Base-by-base conservation (phyloP, 2,329 filamentous ascomycete genomes). In the Colletotrichum neosansevieriae region DNA sequence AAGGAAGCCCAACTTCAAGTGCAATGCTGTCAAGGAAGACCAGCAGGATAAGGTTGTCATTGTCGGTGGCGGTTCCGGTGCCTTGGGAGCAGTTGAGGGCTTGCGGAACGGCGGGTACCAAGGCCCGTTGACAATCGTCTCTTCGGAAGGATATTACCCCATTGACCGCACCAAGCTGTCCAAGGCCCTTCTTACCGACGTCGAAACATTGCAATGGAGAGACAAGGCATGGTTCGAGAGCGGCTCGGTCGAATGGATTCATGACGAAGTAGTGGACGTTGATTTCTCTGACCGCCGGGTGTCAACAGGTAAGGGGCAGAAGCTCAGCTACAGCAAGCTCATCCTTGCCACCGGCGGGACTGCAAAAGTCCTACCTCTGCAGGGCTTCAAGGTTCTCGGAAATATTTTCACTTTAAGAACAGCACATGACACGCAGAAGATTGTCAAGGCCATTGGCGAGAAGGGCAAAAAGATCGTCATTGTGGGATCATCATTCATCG, bases 151-250 rank as follows among this genome's bases (percentile, higher is more conserved):
- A 21, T 92, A 96, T 77, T 86, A 92, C 38, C 94, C 94, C 36
- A 94, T 98, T 74, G 96, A 99, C 81, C 89, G 96, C 19, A 94
- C 96, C 11, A 98, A 98, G 84, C 86, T 99, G 47, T 98, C 94
- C 76, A 99, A 99, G 81, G 94, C 95, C 0, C 85, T 99, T 12
- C 87, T 98, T 70, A 89, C 92, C 6, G 95, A 99, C 76, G 79
- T 89, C 1, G 85, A 86, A 50, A 97, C 97, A 81, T 81, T 97
- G 49, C 89, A 91, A 47, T 92, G 90, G 85, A 88, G 96, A 70
- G 87, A 92, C 60, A 86, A 89, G 71, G 88, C 90, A 38, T 98
- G 92, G 87, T 98, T 93, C 79, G 90, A 90, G 65, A 81, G 81
- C 10, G 88, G 84, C 15, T 83, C 82, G 15, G 82, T 92, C 11